These are phyloP conservation scores for Colletotrichum higginsianum DNA, from an alignment of 2,329 filamentous ascomycete genomes.

Conservation along the genomic window DNA sequence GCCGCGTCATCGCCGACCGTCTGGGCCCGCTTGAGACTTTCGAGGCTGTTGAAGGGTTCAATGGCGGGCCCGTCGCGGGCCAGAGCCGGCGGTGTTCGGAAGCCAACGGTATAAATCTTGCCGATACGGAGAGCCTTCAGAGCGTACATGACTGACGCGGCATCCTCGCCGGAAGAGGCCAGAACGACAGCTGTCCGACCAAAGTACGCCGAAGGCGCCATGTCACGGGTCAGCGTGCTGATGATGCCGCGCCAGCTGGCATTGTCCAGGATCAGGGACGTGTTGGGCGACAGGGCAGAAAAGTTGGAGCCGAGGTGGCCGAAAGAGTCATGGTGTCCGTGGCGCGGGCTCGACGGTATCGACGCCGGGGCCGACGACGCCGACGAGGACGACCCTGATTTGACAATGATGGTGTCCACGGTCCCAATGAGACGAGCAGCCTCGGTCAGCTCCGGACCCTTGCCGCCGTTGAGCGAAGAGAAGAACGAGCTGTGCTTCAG, in stretches of 20 bases:
- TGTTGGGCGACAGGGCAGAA: conserved; percentile 59
- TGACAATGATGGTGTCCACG: conserved; percentile 84
- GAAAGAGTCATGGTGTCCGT: conserved; percentile 50
- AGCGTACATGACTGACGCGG: conserved; percentile 84
- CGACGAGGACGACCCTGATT: conserved; percentile 60
- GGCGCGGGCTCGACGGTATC: conserved; percentile 63
- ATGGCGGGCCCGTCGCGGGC: conserved; percentile 76
- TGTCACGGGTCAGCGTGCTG: conserved; percentile 84
- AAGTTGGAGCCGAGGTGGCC: conserved; percentile 42
- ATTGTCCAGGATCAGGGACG: conserved; percentile 82
- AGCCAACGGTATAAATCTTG: conserved; percentile 88
- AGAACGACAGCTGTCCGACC: conserved; percentile 83
- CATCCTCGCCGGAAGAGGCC: conserved; percentile 80
- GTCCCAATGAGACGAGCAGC: conserved; percentile 85
- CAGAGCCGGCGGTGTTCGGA: conserved; percentile 75
- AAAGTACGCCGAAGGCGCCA: conserved; percentile 86
- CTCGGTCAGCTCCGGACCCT: conserved; percentile 76
- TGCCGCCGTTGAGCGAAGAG: conserved; percentile 63
- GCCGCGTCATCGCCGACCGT: conserved; percentile 66
- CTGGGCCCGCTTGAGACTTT: conserved; percentile 70
- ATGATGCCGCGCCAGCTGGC: conserved; percentile 89
- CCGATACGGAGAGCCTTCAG: conserved; percentile 82
- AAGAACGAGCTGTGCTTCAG: conserved; percentile 70
- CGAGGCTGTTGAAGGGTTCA: conserved; percentile 84
- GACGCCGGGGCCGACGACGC: conserved; percentile 63